These are phyloP conservation scores for Globisporangium echinulatum DNA, from an alignment of 352 stramenopile genomes.

Conservation along the genomic window DNA sequence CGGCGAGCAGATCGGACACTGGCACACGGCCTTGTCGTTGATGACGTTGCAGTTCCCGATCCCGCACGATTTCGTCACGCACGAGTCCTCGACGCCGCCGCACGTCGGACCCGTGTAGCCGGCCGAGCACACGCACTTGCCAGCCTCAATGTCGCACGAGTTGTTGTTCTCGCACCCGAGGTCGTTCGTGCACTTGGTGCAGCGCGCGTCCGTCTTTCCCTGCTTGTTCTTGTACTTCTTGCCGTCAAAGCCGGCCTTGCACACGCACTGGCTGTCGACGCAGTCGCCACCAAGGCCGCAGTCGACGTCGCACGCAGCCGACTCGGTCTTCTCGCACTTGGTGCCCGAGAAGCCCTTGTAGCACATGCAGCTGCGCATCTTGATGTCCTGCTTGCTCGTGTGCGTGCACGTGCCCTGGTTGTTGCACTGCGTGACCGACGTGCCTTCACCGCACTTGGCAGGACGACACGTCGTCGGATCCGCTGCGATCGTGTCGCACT, in stretches of 20 bases:
- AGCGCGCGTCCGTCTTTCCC: slow-evolving; percentile 31
- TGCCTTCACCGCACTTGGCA: slow-evolving; percentile 23
- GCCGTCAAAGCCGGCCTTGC: slow-evolving; percentile 37
- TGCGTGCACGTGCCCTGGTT: slow-evolving; percentile 73
- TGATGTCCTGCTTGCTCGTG: slow-evolving; percentile 49
- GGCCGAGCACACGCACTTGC: slow-evolving; percentile 31
- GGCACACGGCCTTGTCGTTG: slow-evolving; percentile 23
- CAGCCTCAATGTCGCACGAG: slow-evolving; percentile 22
- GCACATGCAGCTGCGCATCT: slow-evolving; percentile 45
- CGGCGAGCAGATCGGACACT: slow-evolving; percentile 25
- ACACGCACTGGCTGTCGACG: slow-evolving; percentile 32
- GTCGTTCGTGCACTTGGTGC: slow-evolving; percentile 27
- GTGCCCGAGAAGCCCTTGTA: slow-evolving; percentile 31
- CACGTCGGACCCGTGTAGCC: slow-evolving; percentile 39
- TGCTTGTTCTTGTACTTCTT: slow-evolving; percentile 40
- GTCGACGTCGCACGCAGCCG: slow-evolving; percentile 45
- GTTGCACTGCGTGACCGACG: slow-evolving; percentile 30
- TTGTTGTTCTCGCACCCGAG: slow-evolving; percentile 25
- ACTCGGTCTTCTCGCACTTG: slow-evolving; percentile 40
- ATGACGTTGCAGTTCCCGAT: slow-evolving; percentile 18
- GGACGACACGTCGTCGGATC: slow-evolving; percentile 27
- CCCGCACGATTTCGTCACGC: slow-evolving; percentile 23
- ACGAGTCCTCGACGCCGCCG: slow-evolving; percentile 33
- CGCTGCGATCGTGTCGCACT: slow-evolving; percentile 33
- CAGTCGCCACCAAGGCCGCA: slow-evolving; percentile 44